Evolutionary conservation across 208 protist species (phyloP), one percentile per base, ranked within the genome.

Genomic region (Crithidia acanthocephali): DNA sequence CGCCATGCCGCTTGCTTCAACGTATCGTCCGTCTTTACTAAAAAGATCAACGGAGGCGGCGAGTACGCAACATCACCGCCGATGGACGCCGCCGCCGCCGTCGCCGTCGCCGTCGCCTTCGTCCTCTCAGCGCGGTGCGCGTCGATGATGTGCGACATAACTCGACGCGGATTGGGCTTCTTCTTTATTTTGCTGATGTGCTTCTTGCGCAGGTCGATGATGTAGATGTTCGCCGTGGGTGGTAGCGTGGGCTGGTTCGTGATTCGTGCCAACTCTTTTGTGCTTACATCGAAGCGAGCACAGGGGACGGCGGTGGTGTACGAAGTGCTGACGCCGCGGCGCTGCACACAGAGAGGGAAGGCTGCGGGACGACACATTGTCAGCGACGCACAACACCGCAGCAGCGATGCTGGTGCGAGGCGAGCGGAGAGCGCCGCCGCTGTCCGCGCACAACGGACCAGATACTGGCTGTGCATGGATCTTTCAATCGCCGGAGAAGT

Each of bases 11-110:
- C 77, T 40, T 70, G 63, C 60, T 69, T 72, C 56, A 37, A 30
- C 18, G 77, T 58, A 23, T 82, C 65, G 16, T 73, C 59, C 20
- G 72, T 70, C 55, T 61, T 78, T 9, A 82, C 55, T 2, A 76
- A 35, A 40, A 82, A 71, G 10, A 82, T 58, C 3, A 79, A 50
- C 7, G 66, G 72, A 2, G 77, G 63, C 23, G n/a, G n/a, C n/a
- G n/a, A n/a, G n/a, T n/a, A n/a, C n/a, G n/a, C n/a, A n/a, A n/a
- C n/a, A n/a, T n/a, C n/a, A n/a, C n/a, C n/a, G n/a, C n/a, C n/a
- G n/a, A n/a, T n/a, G n/a, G n/a, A n/a, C n/a, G 57, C 50, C 44
- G 45, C 51, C 25, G 13, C 22, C 59, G 44, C 23, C 37, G 51
- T 40, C 35, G 50, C 57, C 42, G 51, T 65, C 23, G 27, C 65